Conservation (phyloP, 352 stramenopile species). For the Blastocystis sp. region DNA sequence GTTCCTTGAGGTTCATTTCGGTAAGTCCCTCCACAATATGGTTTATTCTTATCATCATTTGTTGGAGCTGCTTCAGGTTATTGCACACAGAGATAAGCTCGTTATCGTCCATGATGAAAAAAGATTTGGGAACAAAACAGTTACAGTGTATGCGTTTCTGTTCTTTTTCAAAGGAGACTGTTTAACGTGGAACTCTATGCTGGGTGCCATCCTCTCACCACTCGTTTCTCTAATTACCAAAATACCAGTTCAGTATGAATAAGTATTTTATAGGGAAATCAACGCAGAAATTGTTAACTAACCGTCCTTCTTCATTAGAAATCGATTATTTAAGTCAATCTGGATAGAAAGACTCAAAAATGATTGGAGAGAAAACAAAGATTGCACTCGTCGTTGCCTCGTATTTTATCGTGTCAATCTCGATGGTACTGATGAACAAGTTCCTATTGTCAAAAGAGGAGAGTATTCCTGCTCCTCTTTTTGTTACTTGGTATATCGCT, state of each 20-base stretch:
- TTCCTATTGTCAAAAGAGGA: conserved; percentile 71
- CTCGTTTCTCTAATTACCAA: no score
- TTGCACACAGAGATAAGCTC: conserved; percentile 56
- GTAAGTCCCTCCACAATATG: conserved; percentile 6
- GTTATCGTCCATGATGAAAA: conserved; percentile 54
- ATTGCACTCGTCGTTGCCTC: conserved; percentile 71
- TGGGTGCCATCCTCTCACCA: no score
- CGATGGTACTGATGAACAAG: conserved; percentile 80
- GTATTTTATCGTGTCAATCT: conserved; percentile 77
- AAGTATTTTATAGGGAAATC: no score
- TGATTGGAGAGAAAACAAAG: conserved; percentile 66
- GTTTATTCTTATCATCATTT: conserved; percentile 42
- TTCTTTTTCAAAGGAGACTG: no score
- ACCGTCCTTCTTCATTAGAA: no score
- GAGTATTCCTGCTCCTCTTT: conserved; percentile 73
- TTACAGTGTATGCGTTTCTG: not conserved
- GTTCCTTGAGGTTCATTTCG: conserved; percentile 38
- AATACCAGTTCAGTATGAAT: no score
- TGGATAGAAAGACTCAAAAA: not conserved
- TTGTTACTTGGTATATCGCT: conserved; percentile 74
- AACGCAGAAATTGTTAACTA: no score
- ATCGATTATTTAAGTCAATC: no score
- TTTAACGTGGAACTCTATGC: no score
- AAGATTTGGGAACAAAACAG: not conserved
- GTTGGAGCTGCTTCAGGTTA: conserved; percentile 52